Conservation (phyloP, 2,329 filamentous ascomycete genomes). For the Fusarium coffeatum region DNA sequence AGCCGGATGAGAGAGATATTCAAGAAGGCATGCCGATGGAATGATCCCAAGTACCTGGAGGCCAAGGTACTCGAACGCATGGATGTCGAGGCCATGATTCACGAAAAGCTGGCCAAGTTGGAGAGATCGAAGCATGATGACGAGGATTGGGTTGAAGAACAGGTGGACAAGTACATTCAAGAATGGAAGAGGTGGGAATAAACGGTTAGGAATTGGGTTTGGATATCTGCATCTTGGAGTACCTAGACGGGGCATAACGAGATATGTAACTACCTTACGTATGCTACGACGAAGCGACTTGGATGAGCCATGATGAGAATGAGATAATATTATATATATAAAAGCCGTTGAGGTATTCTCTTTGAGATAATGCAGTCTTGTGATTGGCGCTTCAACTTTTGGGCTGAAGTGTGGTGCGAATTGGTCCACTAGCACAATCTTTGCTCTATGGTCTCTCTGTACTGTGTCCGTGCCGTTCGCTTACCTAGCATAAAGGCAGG, state of each 20-base stretch:
- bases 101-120: constrained; percentile 63
- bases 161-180: constrained; percentile 61
- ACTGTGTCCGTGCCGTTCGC: neutral
- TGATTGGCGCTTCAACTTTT: neutral
- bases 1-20: constrained; percentile 82
- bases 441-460: neutral
- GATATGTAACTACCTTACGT: constrained; percentile 34
- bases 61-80: constrained; percentile 68
- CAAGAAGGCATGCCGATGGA: constrained; percentile 70
- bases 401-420: neutral
- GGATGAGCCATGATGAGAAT: constrained; percentile 36
- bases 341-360: neutral
- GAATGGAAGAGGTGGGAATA: constrained; percentile 71
- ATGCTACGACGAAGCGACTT: constrained; percentile 31
- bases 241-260: constrained; percentile 34
- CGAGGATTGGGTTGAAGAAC: constrained; percentile 55
- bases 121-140: constrained; percentile 51
- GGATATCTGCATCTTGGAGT: constrained; percentile 37
- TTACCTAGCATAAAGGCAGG: neutral
- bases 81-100: constrained; percentile 69
- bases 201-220: constrained; percentile 35
- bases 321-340: constrained; percentile 23
- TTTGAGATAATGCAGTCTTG: neutral
- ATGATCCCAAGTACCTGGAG: constrained; percentile 74
- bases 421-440: neutral